A percentile compares a stretch with the other conserved stretches of the same genome.
phyloP scores from a whole-genome alignment of 305 asterid genomes.

The Ilex paraguariensis region DNA sequence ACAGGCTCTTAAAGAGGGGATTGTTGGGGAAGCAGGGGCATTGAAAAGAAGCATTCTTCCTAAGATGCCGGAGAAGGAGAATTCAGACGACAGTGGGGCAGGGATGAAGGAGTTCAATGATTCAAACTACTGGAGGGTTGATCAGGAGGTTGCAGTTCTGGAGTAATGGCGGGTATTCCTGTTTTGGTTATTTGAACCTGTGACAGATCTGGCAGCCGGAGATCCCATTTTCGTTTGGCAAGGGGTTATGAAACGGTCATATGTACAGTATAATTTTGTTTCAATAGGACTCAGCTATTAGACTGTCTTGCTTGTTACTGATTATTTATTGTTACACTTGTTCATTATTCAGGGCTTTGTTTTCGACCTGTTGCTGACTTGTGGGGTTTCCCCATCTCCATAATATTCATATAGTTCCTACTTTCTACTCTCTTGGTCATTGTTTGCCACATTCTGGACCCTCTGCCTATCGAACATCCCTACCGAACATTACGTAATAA shows the following conservation, averaged over 20 bases:
- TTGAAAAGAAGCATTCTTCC: slow-evolving; percentile 48
- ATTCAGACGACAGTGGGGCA: slow-evolving; percentile 45
- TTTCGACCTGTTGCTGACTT: neutral
- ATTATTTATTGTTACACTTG: slow-evolving; percentile 29
- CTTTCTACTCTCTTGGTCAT: too few species aligned
- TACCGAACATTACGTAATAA: too few species aligned
- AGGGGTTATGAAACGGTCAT: slow-evolving; percentile 7
- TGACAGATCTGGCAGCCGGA: slow-evolving; percentile 1
- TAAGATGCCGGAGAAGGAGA: slow-evolving; percentile 47
- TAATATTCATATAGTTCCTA: too few species aligned
- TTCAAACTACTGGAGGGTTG: slow-evolving; percentile 93
- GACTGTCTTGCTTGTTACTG: slow-evolving; percentile 22
- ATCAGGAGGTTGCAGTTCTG: slow-evolving; percentile 76
- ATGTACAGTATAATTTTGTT: slow-evolving; percentile 50
- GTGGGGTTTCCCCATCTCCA: neutral
- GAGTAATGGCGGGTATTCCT: slow-evolving; percentile 32
- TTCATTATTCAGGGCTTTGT: slow-evolving; percentile 15
- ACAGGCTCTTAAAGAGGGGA: slow-evolving; percentile 89
- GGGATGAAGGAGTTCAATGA: slow-evolving; percentile 80
- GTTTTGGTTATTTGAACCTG: slow-evolving; percentile 10
- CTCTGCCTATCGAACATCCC: too few species aligned
- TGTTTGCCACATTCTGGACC: too few species aligned
- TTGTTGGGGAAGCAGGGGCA: slow-evolving; percentile 86
- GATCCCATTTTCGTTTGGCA: slow-evolving; percentile 13
- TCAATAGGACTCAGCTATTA: slow-evolving; percentile 18